These are phyloP conservation scores for Ceratobasidium sp. DNA, from an alignment of 1,284 basidiomycete genomes.

Conservation along the genomic window DNA sequence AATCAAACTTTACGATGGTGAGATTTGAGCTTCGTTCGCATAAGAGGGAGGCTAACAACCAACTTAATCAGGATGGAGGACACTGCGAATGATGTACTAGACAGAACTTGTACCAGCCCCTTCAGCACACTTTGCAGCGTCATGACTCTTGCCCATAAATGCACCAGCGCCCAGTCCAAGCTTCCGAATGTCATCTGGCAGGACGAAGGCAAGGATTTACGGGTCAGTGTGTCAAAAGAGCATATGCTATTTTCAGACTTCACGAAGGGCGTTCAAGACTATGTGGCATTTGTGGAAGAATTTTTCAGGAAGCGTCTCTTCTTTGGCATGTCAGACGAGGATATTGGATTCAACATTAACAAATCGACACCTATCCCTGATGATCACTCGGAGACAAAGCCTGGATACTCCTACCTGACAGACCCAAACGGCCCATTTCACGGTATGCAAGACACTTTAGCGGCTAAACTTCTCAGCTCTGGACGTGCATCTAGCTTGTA, in stretches of 20 bases:
- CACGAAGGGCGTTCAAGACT: background rate
- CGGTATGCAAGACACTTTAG: background rate
- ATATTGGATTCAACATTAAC: background rate
- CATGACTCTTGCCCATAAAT: background rate
- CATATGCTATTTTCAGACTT: background rate
- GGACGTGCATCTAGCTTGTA: background rate
- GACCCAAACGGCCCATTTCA: background rate
- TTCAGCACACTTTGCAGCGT: background rate
- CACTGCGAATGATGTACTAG: background rate
- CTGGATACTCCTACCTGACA: constrained; percentile 17
- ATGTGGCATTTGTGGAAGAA: background rate
- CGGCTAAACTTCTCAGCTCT: background rate
- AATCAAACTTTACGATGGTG: too few relatives aligned
- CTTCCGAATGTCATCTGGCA: background rate
- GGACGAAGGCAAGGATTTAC: background rate
- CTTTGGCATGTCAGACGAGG: background rate
- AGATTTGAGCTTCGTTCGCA: background rate
- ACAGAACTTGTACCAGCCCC: background rate
- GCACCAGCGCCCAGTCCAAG: background rate
- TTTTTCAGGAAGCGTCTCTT: background rate
- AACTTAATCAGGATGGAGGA: background rate
- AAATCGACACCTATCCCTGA: background rate
- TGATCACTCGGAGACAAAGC: background rate
- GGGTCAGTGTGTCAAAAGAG: background rate
- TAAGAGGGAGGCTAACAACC: background rate